Conservation (phyloP, 345 rosid genomes). For the Fremontodendron californicum region DNA sequence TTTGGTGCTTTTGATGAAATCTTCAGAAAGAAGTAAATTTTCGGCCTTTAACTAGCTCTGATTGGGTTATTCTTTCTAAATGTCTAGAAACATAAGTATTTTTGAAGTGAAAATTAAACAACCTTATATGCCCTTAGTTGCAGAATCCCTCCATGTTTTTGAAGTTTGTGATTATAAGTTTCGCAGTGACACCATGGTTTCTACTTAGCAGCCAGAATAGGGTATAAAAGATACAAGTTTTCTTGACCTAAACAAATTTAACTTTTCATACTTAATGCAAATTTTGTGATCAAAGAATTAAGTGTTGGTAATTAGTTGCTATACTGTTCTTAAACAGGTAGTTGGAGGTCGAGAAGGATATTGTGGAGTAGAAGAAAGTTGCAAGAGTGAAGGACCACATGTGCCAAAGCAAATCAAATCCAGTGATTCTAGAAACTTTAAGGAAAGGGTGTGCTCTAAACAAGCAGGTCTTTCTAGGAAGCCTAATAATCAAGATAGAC, state of each 20-base stretch:
- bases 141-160: neutral
- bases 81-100: neutral
- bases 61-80: slow-evolving; percentile 7
- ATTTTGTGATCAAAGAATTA: slow-evolving; percentile 10
- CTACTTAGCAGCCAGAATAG: neutral
- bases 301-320: slow-evolving; percentile 8
- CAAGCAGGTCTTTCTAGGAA: slow-evolving; percentile 50
- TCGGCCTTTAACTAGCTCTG: slow-evolving; percentile 9
- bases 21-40: neutral
- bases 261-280: neutral
- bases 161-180: neutral
- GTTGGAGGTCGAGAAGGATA: slow-evolving; percentile 32
- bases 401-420: slow-evolving; percentile 29
- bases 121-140: neutral
- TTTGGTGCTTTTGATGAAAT: neutral
- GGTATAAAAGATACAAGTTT: neutral
- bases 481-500: slow-evolving; percentile 32
- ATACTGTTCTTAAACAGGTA: slow-evolving; percentile 38
- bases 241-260: neutral
- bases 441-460: slow-evolving; percentile 60
- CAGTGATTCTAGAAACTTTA: slow-evolving; percentile 50
- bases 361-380: slow-evolving; percentile 33
- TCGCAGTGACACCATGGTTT: neutral
- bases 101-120: neutral
- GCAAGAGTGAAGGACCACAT: slow-evolving; percentile 24